Evolutionary conservation across 768 basidiomycete species (phyloP).

Genomic region (Tulasnella sp.): DNA sequence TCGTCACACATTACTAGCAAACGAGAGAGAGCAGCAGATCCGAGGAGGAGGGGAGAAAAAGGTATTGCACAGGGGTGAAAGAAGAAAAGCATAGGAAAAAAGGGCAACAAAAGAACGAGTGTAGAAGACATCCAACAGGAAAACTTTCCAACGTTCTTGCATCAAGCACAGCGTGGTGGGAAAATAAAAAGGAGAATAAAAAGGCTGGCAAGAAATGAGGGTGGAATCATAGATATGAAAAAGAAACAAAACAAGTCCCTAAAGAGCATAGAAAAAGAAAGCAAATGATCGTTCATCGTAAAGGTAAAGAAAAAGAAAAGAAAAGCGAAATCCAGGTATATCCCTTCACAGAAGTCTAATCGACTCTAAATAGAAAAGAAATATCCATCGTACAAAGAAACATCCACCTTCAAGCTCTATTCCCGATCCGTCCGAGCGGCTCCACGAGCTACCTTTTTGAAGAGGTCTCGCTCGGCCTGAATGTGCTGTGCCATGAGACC

Average conservation of each 20-base stretch:
- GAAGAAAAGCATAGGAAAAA: not conserved
- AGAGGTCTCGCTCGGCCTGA: constrained; percentile 77
- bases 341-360: constrained; percentile 13
- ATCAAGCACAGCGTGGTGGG: not conserved
- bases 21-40: constrained; percentile 13
- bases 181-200: constrained; percentile 17
- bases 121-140: not conserved
- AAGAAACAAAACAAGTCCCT: not conserved
- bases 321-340: constrained; percentile 5
- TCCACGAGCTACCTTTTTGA: constrained; percentile 68
- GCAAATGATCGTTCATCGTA: not conserved
- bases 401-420: not conserved
- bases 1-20: constrained; percentile 21
- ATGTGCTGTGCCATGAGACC: constrained; percentile 82
- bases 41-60: not conserved
- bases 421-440: constrained; percentile 3
- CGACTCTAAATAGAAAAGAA: constrained; percentile 10
- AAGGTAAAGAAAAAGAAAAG: not conserved
- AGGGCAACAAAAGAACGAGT: not conserved
- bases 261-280: not conserved
- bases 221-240: constrained; percentile 14
- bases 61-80: not conserved
- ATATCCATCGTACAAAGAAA: constrained; percentile 10
- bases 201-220: not conserved
- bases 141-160: constrained; percentile 13